Evolutionary conservation across 75 land plant genomes (phyloP).

Genomic region (Sequoiadendron giganteum): DNA sequence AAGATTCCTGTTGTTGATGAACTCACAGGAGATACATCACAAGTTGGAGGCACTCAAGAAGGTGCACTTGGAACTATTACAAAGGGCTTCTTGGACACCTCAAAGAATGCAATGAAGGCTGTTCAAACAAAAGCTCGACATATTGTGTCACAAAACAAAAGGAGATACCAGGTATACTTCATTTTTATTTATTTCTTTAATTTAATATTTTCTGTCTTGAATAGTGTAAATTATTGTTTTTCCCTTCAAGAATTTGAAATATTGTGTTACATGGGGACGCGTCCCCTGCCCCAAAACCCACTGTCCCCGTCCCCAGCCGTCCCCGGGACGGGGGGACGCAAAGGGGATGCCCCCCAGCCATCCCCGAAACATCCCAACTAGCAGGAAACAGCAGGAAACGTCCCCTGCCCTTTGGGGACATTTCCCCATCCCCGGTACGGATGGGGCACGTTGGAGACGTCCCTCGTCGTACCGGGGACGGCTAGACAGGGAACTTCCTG

Average conservation of each 20-base stretch:
- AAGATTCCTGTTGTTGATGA: conserved; percentile 43
- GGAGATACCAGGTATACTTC: conserved; percentile 81
- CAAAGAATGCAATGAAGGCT: conserved; percentile 84
- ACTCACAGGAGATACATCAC: conserved; percentile 28
- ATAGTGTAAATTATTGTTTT: background rate
- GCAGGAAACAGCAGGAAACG: too few relatives aligned
- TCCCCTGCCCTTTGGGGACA: too few relatives aligned
- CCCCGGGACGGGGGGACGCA: too few relatives aligned
- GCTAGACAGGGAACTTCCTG: too few relatives aligned
- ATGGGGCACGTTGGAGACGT: too few relatives aligned
- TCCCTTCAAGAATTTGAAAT: conserved; percentile 4
- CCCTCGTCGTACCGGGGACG: too few relatives aligned
- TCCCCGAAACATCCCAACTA: too few relatives aligned
- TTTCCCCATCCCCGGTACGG: too few relatives aligned
- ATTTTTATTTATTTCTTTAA: background rate
- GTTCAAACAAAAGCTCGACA: conserved; percentile 92
- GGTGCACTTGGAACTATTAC: conserved; percentile 73
- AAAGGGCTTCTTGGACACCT: conserved; percentile 85
- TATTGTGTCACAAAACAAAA: conserved; percentile 94
- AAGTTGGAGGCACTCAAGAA: conserved; percentile 33
- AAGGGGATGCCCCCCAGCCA: too few relatives aligned
- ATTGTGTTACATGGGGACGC: too few relatives aligned
- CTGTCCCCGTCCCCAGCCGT: too few relatives aligned
- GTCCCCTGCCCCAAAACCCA: too few relatives aligned
- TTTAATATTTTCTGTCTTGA: background rate